phyloP scores from a whole-genome alignment of 768 basidiomycete genomes.

The Lactarius psammicola region DNA sequence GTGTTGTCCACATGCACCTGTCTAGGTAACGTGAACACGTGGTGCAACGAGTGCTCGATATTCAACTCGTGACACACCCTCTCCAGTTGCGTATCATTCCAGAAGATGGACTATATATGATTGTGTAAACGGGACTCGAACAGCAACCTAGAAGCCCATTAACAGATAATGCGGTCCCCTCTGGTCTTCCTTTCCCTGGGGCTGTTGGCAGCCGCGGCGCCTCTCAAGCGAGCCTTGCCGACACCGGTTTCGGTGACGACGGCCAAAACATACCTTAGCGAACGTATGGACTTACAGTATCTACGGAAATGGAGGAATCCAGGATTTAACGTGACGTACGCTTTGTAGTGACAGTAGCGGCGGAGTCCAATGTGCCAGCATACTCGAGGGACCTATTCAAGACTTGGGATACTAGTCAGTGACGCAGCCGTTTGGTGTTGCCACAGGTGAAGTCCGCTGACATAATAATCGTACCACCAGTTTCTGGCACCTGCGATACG shows the following conservation, averaged over 20 bases:
- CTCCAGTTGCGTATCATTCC: neutral
- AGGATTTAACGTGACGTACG: neutral
- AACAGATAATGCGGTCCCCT: neutral
- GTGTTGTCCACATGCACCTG: neutral
- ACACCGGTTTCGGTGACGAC: slow-evolving; percentile 29
- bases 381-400: slow-evolving; percentile 45
- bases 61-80: neutral
- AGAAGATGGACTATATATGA: neutral
- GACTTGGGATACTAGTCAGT: slow-evolving; percentile 50
- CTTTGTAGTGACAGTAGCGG: slow-evolving; percentile 39
- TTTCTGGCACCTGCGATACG: slow-evolving; percentile 52
- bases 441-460: neutral
- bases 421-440: neutral
- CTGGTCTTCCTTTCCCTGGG: neutral
- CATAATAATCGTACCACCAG: slow-evolving; percentile 30
- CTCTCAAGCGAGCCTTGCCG: slow-evolving; percentile 27
- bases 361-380: slow-evolving; percentile 43
- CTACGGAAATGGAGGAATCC: neutral
- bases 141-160: neutral
- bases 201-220: neutral
- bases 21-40: neutral
- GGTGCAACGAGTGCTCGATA: neutral
- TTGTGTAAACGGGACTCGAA: neutral
- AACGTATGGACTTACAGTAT: slow-evolving; percentile 23
- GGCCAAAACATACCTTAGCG: slow-evolving; percentile 30